These are phyloP conservation scores for Saccharomycodes ludwigii DNA, from an alignment of 805 yeast species.

Conservation along the genomic window DNA sequence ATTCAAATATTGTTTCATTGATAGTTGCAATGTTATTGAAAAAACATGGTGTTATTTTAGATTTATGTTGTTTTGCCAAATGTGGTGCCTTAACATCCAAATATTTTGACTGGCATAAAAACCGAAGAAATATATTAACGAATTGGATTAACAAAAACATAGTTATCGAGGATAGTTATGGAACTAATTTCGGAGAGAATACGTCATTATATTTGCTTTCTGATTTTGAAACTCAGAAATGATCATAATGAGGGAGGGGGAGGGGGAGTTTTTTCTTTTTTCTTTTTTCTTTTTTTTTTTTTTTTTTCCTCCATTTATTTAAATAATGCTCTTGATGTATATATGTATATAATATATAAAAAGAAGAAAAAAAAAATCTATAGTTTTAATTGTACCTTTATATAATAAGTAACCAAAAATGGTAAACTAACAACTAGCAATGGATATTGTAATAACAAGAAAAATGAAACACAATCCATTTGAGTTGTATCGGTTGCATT, in stretches of 20 bases:
- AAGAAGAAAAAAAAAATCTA: too few relatives aligned
- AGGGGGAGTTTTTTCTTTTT: too few relatives aligned
- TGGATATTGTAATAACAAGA: conserved; percentile 63
- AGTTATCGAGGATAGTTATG: conserved; percentile 30
- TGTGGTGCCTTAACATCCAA: conserved; percentile 43
- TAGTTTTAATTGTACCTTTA: conserved; percentile 23
- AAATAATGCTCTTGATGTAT: too few relatives aligned
- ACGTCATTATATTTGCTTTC: conserved; percentile 46
- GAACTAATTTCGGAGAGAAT: conserved; percentile 57
- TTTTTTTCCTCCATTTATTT: too few relatives aligned
- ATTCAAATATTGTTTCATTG: conserved; percentile 69
- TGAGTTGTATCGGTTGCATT: conserved; percentile 32
- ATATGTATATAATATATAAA: too few relatives aligned
- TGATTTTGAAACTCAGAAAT: conserved; percentile 42
- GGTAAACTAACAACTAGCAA: conserved; percentile 60
- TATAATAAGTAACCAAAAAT: conserved; percentile 32
- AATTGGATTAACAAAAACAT: conserved; percentile 42
- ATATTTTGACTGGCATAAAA: conserved; percentile 64
- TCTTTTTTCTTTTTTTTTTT: too few relatives aligned
- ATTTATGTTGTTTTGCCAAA: conserved; percentile 70
- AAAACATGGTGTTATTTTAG: conserved; percentile 71
- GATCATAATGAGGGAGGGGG: too few relatives aligned
- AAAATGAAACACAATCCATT: conserved; percentile 77
- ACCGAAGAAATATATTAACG: conserved; percentile 54
- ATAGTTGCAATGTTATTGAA: conserved; percentile 68